Evolutionary conservation across 1,139 yeast genomes (phyloP), one percentile per base, ranked within the genome.

Genomic region (Petasospora fabianii): DNA sequence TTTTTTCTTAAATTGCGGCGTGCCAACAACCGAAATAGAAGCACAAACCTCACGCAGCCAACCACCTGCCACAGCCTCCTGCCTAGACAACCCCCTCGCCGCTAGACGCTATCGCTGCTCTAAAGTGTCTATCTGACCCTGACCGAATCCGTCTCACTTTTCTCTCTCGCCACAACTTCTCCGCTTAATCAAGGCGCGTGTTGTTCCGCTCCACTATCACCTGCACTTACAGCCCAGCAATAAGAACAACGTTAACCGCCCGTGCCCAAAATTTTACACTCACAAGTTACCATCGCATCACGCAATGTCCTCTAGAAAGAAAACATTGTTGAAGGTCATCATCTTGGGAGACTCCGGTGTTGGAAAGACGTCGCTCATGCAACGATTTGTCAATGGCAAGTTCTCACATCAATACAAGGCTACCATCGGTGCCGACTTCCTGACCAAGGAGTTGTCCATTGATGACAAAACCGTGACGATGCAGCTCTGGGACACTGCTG

Each of bases 401-500:
- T 92, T 92, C 65, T 81, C 92, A 35, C 94, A 90, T 51, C 97
- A 92, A 61, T 92, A 92, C 65, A 92, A 92, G 61, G 97, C 98
- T 21, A 92, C 98, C 16, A 92, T 92, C 51, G 98, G 98, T 7
- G 98, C 97, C 4, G 98, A 92, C 62, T 92, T 92, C 59, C 71
- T 90, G 48, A 92, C 97, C 32, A 90, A 90, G 61, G 97, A 92
- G 58, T 78, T 92, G 43, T 68, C 73, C 19, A 75, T 92, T 43
- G 97, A 92, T 61, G 92, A 82, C 59, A 81, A 80, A 56, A 75
- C 76, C 41, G 90, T 84, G 14, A 80, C 88, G 4, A 73, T 82
- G 69, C 96, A 92, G 70, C 86, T 92, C 41, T 92, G 98, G 98
- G 98, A 92, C 60, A 92, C 98, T 31, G 98, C 98, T 3, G 98